A percentile compares a stretch with the other conserved stretches of the same genome.
Conservation (phyloP, 176 grass and related monocot species). For the Triticum turgidum region DNA sequence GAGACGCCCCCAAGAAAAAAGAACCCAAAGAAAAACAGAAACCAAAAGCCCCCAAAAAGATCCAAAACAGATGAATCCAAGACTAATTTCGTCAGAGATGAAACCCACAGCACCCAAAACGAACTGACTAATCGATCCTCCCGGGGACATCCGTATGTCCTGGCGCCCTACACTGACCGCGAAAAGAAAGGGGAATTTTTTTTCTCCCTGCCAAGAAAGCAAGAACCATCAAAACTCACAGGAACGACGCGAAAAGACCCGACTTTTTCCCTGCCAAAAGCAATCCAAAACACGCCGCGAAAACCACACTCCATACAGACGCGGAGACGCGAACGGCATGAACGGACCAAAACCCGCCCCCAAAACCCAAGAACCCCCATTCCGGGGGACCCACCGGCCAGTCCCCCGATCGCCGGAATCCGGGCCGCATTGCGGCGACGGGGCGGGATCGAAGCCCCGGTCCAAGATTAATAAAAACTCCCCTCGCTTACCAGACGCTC, state of each 20-base stretch:
- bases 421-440: slow-evolving; percentile 7
- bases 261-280: background rate
- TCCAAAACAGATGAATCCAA: background rate
- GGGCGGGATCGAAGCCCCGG: background rate
- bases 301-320: background rate
- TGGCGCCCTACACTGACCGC: background rate
- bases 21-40: background rate
- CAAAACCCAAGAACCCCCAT: background rate
- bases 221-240: background rate
- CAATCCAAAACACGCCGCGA: background rate
- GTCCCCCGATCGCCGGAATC: background rate
- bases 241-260: background rate
- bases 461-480: background rate
- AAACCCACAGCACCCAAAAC: background rate
- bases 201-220: background rate
- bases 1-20: background rate
- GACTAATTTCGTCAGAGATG: background rate
- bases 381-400: background rate
- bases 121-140: background rate
- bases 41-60: background rate
- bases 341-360: background rate
- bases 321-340: background rate
- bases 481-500: slow-evolving; percentile 1
- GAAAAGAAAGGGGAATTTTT: background rate
- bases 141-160: background rate